phyloP scores from a whole-genome alignment of 768 basidiomycete species.

The Boletus eberwhitei region DNA sequence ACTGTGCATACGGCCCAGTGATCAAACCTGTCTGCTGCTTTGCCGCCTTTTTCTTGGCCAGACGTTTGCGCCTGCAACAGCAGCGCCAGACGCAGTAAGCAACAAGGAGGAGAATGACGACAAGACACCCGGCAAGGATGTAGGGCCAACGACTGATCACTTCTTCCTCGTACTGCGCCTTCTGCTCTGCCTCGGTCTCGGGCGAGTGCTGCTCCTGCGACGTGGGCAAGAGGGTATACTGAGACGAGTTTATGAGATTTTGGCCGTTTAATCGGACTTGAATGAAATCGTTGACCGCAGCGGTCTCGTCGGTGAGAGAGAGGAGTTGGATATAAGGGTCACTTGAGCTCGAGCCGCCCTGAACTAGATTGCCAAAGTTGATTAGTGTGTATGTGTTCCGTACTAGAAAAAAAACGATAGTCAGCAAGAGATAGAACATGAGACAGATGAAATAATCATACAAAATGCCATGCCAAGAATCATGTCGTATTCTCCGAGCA shows the following conservation, averaged over 20 bases:
- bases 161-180: conserved; percentile 60
- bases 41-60: conserved; percentile 22
- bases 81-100: conserved; percentile 58
- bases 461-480: conserved; percentile 80
- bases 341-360: conserved; percentile 42
- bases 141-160: conserved; percentile 72
- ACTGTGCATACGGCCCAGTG: conserved; percentile 21
- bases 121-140: conserved; percentile 59
- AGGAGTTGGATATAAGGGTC: conserved; percentile 71
- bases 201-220: conserved; percentile 61
- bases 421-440: conserved; percentile 2
- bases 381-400: conserved; percentile 73
- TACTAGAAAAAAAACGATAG: conserved; percentile 40
- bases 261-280: conserved; percentile 55
- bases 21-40: conserved; percentile 14
- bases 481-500: conserved; percentile 77
- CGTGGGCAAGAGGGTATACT: conserved; percentile 59
- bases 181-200: conserved; percentile 60
- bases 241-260: conserved; percentile 51
- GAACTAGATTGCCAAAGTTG: conserved; percentile 68
- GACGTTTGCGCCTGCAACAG: conserved; percentile 45
- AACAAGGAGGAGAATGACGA: conserved; percentile 42
- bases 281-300: conserved; percentile 67
- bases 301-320: conserved; percentile 48
- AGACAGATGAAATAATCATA: conserved; percentile 34